Evolutionary conservation across 176 grass and related monocot genomes (phyloP).

Genomic region (Ensete ventricosum): DNA sequence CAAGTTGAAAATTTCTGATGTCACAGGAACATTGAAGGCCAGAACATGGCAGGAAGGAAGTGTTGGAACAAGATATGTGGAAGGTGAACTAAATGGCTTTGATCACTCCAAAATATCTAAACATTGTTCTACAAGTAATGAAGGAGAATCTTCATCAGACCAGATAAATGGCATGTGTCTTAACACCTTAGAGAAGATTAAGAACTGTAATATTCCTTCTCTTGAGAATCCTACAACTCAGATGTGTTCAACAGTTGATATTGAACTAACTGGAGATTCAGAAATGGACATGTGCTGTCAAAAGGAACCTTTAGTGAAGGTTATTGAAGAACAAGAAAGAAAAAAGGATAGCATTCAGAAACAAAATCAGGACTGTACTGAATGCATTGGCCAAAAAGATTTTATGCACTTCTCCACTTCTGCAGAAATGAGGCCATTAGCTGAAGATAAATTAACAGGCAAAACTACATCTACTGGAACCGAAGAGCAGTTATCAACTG

Average conservation of each 20-base stretch:
- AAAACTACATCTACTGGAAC: background rate
- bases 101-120: background rate
- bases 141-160: background rate
- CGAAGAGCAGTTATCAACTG: background rate
- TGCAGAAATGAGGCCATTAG: background rate
- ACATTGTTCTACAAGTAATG: background rate
- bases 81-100: background rate
- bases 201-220: background rate
- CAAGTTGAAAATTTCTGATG: background rate
- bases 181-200: background rate
- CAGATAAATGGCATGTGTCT: background rate
- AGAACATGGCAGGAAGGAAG: background rate
- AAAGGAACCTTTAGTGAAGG: constrained; percentile 1
- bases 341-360: background rate
- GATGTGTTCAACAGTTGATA: background rate
- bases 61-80: background rate
- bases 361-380: background rate
- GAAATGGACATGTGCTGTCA: background rate
- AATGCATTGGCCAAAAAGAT: background rate
- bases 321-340: background rate
- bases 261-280: background rate
- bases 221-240: background rate
- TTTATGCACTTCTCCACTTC: background rate
- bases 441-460: background rate
- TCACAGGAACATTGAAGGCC: background rate